Percentiles rank a stretch among this genome's conserved stretches.
phyloP scores from a whole-genome alignment of 2,329 filamentous ascomycete genomes.

The Xylaria sp. region DNA sequence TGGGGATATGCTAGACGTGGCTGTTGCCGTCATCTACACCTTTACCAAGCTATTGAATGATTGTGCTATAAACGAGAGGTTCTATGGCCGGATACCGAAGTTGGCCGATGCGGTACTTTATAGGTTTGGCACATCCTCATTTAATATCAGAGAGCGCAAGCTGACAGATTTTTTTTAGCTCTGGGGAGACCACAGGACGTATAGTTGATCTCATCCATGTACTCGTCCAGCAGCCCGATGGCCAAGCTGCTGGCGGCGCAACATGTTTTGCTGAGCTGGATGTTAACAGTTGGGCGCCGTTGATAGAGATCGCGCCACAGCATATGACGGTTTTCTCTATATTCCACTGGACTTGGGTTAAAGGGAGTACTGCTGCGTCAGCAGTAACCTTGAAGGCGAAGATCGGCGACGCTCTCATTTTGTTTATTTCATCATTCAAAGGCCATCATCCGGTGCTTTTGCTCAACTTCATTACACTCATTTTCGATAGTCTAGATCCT shows the following conservation, averaged over 20 bases:
- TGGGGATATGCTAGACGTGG: conserved; percentile 70
- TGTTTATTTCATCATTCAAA: conserved; percentile 51
- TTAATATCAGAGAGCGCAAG: neutral
- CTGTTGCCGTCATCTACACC: conserved; percentile 70
- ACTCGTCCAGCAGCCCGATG: conserved; percentile 63
- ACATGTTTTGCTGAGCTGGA: conserved; percentile 52
- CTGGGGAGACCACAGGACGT: conserved; percentile 59
- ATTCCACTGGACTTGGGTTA: conserved; percentile 67
- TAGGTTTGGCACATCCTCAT: conserved; percentile 23
- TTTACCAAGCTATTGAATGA: conserved; percentile 68
- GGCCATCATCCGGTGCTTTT: conserved; percentile 70
- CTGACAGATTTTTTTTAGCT: conserved; percentile 54
- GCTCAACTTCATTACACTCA: conserved; percentile 64
- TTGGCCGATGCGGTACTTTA: conserved; percentile 64
- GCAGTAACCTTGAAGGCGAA: conserved; percentile 49
- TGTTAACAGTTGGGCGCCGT: conserved; percentile 62
- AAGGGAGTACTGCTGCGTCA: conserved; percentile 50
- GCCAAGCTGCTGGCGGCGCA: conserved; percentile 53
- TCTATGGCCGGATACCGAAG: conserved; percentile 63
- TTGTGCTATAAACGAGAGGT: conserved; percentile 54
- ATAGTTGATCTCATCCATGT: conserved; percentile 67
- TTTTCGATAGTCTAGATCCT: conserved; percentile 61
- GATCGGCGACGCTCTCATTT: conserved; percentile 60
- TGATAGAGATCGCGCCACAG: conserved; percentile 67
- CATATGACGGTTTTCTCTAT: conserved; percentile 66